Evolutionary conservation across 2,329 filamentous ascomycete genomes (phyloP).

Genomic region (Fusarium penzigii): DNA sequence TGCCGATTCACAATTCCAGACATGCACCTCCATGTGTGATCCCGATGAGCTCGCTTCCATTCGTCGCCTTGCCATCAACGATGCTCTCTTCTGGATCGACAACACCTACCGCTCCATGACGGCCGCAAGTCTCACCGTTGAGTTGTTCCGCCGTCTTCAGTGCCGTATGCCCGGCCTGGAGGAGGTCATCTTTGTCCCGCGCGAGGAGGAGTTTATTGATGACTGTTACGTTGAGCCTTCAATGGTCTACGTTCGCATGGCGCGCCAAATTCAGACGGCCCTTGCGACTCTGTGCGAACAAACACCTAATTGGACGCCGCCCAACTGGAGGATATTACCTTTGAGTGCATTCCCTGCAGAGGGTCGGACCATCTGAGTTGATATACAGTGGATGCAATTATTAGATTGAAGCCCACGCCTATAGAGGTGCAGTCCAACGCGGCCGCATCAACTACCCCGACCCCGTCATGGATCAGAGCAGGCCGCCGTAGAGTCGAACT

Average conservation of each 20-base stretch:
- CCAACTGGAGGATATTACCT: slow-evolving; percentile 41
- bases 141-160: slow-evolving; percentile 41
- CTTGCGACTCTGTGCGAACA: slow-evolving; percentile 34
- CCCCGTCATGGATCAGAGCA: background rate
- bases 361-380: slow-evolving; percentile 1
- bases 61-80: slow-evolving; percentile 46
- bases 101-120: slow-evolving; percentile 38
- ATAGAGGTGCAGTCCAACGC: background rate
- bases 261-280: slow-evolving; percentile 39
- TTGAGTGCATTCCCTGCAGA: slow-evolving; percentile 25
- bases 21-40: slow-evolving; percentile 44
- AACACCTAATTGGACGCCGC: slow-evolving; percentile 34
- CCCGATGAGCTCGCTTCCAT: slow-evolving; percentile 43
- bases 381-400: background rate
- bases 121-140: slow-evolving; percentile 41
- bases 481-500: background rate
- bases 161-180: slow-evolving; percentile 41
- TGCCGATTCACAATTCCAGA: slow-evolving; percentile 46
- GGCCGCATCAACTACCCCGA: background rate
- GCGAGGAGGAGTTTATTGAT: slow-evolving; percentile 38
- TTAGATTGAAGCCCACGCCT: background rate
- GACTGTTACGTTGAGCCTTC: slow-evolving; percentile 31
- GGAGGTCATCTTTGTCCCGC: slow-evolving; percentile 47
- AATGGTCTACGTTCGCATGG: slow-evolving; percentile 37
- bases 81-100: slow-evolving; percentile 43